A percentile compares a stretch with the other conserved stretches of the same genome.
phyloP scores from a whole-genome alignment of 768 basidiomycete genomes.

The Trametes cingulata region DNA sequence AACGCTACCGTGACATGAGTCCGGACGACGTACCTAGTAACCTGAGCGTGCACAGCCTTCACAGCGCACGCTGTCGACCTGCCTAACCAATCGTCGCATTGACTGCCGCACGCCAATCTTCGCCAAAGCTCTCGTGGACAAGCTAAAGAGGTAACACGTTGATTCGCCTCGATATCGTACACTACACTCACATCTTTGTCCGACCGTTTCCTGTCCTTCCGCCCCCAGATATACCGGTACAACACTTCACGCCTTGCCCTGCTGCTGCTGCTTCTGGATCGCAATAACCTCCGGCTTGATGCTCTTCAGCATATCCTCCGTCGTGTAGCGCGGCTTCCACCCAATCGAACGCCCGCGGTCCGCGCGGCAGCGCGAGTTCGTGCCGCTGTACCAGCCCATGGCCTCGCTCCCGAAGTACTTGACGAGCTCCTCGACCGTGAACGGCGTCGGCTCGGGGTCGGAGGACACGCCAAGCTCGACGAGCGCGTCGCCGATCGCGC shows the following conservation, averaged over 20 bases:
- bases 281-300: slow-evolving; percentile 47
- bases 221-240: neutral
- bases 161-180: neutral
- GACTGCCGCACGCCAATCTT: too few species aligned
- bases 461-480: slow-evolving; percentile 32
- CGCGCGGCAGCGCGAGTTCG: slow-evolving; percentile 29
- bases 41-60: too few species aligned
- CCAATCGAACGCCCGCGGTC: slow-evolving; percentile 38
- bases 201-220: neutral
- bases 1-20: too few species aligned
- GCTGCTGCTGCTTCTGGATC: slow-evolving; percentile 1
- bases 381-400: slow-evolving; percentile 25
- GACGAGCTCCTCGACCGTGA: slow-evolving; percentile 47
- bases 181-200: neutral
- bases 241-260: neutral
- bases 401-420: slow-evolving; percentile 29
- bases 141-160: neutral
- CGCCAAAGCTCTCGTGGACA: neutral
- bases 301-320: slow-evolving; percentile 50
- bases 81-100: too few species aligned
- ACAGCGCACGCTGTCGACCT: too few species aligned
- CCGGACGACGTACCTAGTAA: too few species aligned
- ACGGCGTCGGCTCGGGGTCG: slow-evolving; percentile 44
- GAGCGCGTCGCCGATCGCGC: slow-evolving; percentile 38
- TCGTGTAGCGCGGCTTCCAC: slow-evolving; percentile 53